Evolutionary conservation across 1,284 basidiomycete species (phyloP), one percentile per base, ranked within the genome.

Genomic region (Rhodotorula sp.): DNA sequence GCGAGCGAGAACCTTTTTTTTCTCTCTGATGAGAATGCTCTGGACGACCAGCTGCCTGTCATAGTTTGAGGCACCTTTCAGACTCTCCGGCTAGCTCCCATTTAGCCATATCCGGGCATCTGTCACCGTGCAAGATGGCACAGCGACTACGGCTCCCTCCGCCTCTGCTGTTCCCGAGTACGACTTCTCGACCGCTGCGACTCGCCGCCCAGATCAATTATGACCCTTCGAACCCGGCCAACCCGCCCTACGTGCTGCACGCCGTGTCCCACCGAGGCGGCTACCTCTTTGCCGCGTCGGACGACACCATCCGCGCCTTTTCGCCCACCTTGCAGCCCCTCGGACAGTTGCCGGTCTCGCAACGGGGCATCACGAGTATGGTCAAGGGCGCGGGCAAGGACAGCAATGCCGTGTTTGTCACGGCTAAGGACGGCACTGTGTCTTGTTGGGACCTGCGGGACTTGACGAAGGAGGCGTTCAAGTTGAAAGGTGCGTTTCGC

Each of bases 261-360:
- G 48, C 66, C 7, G 68, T 72, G 17, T 60, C 72, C 5, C 61
- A 62, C 62, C 44, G 10, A 2, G 45, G 44, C 6, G 71, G 70
- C 33, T 77, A 75, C 70, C 67, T 75, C 26, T 74, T 74, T 26
- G 71, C 60, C 22, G 71, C 70, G 44, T 77, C 77, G 12, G 75
- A 77, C 62, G 72, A 74, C 66, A 70, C 69, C n/a, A 55, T 77
- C n/a, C 62, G 71, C 20, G 70, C 67, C 20, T 73, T 77, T 49
- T 69, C 69, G 17, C 55, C 65, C 14, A 64, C 66, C 8, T 61
- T 77, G 17, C 54, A 70, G 60, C 72, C 69, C n/a, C 60, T 71
- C 15, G 62, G 49, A 6, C 64, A 60, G 67, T 66, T 77, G 24
- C 29, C n/a, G 22, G 49, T 54, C 24, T 53, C 69, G 24, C 70